Conservation (phyloP, 2,329 filamentous ascomycete species). For the Pyricularia pennisetigena region DNA sequence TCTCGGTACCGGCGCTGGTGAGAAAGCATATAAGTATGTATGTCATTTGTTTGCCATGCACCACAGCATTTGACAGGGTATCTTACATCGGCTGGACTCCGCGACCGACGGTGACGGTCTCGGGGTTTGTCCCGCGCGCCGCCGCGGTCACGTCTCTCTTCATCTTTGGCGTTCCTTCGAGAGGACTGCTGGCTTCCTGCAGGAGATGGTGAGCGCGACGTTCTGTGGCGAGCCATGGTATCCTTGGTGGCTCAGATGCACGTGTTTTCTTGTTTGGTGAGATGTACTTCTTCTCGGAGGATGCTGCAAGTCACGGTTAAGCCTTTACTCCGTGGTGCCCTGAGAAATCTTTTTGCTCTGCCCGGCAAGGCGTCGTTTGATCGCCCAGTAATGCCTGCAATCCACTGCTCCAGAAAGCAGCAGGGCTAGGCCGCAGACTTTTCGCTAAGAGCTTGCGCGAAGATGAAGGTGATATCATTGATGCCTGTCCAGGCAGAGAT, state of each 20-base stretch:
- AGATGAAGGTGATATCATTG: not conserved
- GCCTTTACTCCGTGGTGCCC: not conserved
- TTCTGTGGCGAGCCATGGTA: slow-evolving; percentile 53
- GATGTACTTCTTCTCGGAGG: slow-evolving; percentile 17
- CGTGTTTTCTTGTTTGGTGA: slow-evolving; percentile 15
- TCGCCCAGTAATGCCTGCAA: not conserved
- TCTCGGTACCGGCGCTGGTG: slow-evolving; percentile 46
- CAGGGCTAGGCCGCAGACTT: not conserved
- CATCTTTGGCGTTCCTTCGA: slow-evolving; percentile 56
- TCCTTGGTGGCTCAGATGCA: slow-evolving; percentile 18
- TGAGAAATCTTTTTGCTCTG: not conserved
- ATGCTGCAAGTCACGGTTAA: slow-evolving; percentile 3
- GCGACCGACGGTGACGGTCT: slow-evolving; percentile 47
- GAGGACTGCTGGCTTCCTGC: slow-evolving; percentile 74
- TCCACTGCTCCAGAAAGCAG: not conserved
- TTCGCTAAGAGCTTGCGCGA: not conserved
- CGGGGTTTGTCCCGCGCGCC: slow-evolving; percentile 37
- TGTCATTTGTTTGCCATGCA: slow-evolving; percentile 22
- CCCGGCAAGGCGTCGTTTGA: not conserved
- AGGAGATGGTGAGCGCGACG: slow-evolving; percentile 84
- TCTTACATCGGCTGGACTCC: slow-evolving; percentile 53
- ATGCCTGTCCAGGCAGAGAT: not conserved
- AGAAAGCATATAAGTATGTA: slow-evolving; percentile 18
- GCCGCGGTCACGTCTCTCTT: slow-evolving; percentile 43
- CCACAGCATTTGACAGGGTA: slow-evolving; percentile 11